Conservation (phyloP, 192 early-diverging fungal species). For the Coemansia sp. region DNA sequence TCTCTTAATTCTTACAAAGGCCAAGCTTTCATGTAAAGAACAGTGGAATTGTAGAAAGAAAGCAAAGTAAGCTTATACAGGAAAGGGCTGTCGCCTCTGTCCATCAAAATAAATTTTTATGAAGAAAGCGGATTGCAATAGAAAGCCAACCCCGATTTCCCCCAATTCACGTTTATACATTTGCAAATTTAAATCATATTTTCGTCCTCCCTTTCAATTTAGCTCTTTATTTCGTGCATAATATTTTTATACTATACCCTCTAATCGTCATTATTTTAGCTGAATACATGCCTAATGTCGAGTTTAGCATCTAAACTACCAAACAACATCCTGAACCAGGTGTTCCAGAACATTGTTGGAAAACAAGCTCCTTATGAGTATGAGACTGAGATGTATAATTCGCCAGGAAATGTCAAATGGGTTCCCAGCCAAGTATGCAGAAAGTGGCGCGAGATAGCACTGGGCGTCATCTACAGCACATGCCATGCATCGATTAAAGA, state of each 20-base stretch:
- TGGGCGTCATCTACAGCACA: not conserved
- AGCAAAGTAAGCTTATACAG: not conserved
- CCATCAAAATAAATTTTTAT: not conserved
- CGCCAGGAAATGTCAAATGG: not conserved
- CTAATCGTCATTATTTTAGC: not conserved
- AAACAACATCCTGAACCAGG: slow-evolving; percentile 1
- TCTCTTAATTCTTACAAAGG: not conserved
- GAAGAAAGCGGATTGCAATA: not conserved
- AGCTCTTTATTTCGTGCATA: not conserved
- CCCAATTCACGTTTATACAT: not conserved
- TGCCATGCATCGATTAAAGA: slow-evolving; percentile 8
- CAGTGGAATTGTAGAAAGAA: not conserved
- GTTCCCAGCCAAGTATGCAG: not conserved
- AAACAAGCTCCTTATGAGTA: not conserved
- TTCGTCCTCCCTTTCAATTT: not conserved
- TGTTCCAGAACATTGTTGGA: not conserved
- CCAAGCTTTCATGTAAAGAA: not conserved
- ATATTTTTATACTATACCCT: not conserved
- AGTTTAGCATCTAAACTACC: not conserved
- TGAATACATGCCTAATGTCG: not conserved
- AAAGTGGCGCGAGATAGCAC: not conserved
- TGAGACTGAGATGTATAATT: not conserved
- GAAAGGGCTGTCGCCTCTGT: not conserved
- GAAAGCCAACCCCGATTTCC: not conserved
- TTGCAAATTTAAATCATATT: not conserved